Base-by-base conservation (phyloP, 2,329 filamentous ascomycete species). In the Fusarium sp. region DNA sequence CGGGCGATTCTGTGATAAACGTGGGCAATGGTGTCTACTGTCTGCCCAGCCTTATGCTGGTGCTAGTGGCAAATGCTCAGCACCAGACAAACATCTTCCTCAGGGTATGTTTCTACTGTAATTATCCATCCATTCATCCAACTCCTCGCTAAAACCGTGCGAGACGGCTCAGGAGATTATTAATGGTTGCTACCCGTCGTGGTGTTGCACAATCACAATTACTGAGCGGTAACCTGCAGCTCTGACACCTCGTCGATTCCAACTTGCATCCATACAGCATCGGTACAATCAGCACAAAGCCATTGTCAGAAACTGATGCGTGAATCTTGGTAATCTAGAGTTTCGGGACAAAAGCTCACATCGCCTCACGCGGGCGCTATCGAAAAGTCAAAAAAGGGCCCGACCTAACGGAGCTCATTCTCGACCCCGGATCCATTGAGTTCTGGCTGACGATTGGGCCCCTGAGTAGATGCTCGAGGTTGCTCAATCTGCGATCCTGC, bases 401-500 rank as follows among this genome's bases (percentile, higher is more conserved):
- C 51, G 38, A 36, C 49, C 56, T 43, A 58, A 60, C 48, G 31
- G 44, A 43, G 28, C 59, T 48, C 38, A 18, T 51, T 31, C 39
- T 54, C 40, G 17, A 34, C 42, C 45, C 43, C 28, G 33, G 36
- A 48, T 43, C 31, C 40, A 17, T 22, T 24, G 34, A 6, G 24
- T 52, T 34, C 42, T 26, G 50, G 26, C 54, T 52, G 43, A 31
- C 39, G 60, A 48, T 46, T 58, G 51, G 50, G 39, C 26, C 40
- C 45, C 22, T 48, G 33, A 31, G 20, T 24, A 20, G 26, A 53
- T 26, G 9, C 33, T 50, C 46, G 43, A 50, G 49, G 58, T 49
- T 53, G 62, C 60, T 63, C 58, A 58, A 68, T 64, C 58, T 63
- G 34, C 46, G 58, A 71, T 73, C 58, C 65, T 63, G 54, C 65